These are phyloP conservation scores for Solanum pennellii DNA, from an alignment of 257 asterid species.

Conservation along the genomic window DNA sequence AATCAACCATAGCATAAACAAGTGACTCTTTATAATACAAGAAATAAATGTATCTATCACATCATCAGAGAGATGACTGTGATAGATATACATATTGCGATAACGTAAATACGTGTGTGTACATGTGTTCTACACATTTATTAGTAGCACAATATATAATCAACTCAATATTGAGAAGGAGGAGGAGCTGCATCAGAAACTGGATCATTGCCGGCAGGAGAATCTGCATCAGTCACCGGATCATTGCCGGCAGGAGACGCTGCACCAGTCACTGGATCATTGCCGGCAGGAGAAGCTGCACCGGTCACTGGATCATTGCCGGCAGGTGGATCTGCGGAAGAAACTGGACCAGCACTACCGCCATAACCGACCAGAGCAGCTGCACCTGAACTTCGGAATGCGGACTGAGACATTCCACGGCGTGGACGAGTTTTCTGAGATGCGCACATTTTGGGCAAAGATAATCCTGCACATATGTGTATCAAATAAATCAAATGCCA, in stretches of 20 bases:
- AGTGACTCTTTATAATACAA: neutral
- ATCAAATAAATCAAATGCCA: neutral
- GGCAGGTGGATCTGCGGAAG: neutral
- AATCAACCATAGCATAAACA: neutral
- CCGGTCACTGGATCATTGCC: constrained; percentile 2
- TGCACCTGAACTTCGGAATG: constrained; percentile 30
- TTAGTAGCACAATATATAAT: neutral
- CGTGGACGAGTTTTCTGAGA: constrained; percentile 37
- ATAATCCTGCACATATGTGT: constrained; percentile 33
- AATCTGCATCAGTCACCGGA: neutral
- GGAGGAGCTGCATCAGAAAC: neutral
- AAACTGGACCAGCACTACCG: constrained; percentile 7
- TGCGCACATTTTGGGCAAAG: constrained; percentile 48
- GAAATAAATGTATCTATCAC: neutral
- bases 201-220: neutral
- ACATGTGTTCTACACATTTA: neutral
- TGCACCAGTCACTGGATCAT: constrained; percentile 13
- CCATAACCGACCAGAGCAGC: neutral
- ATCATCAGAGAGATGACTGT: neutral
- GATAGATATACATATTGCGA: neutral
- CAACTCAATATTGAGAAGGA: neutral
- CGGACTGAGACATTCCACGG: constrained; percentile 40
- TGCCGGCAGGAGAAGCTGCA: neutral
- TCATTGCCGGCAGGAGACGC: neutral
- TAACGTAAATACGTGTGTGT: neutral